These are phyloP conservation scores for Nadsonia commutata DNA, from an alignment of 1,139 yeast genomes.

Conservation along the genomic window DNA sequence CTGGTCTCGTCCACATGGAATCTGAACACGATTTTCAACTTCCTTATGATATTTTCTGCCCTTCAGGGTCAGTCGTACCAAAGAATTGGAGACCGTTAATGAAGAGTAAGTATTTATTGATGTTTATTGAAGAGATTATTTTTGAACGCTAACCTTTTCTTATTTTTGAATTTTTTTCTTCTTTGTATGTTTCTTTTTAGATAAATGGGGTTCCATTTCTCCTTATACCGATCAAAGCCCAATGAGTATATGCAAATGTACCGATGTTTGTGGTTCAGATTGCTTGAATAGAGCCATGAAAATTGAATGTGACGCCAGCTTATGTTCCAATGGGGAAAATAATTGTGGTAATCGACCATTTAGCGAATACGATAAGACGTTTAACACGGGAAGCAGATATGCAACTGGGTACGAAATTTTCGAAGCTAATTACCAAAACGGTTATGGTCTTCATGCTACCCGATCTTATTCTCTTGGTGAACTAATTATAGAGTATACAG, in stretches of 20 bases:
- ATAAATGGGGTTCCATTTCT: not conserved
- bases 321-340: slow-evolving; percentile 21
- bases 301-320: slow-evolving; percentile 23
- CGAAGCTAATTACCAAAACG: slow-evolving; percentile 21
- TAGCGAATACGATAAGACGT: slow-evolving; percentile 13
- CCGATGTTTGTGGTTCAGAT: slow-evolving; percentile 20
- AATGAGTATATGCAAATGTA: slow-evolving; percentile 20
- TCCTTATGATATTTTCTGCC: slow-evolving; percentile 25
- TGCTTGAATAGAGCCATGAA: slow-evolving; percentile 23
- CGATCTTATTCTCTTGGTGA: slow-evolving; percentile 23
- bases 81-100: slow-evolving; percentile 21
- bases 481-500: slow-evolving; percentile 31
- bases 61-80: slow-evolving; percentile 16
- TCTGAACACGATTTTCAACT: slow-evolving; percentile 16
- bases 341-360: slow-evolving; percentile 29
- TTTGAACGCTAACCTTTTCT: slow-evolving; percentile 11
- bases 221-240: slow-evolving; percentile 4
- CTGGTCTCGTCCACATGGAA: slow-evolving; percentile 10
- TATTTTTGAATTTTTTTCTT: slow-evolving; percentile 16
- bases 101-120: slow-evolving; percentile 11
- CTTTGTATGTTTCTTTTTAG: slow-evolving; percentile 5
- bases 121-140: not conserved
- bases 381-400: slow-evolving; percentile 14
- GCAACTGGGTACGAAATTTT: slow-evolving; percentile 24
- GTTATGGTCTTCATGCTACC: slow-evolving; percentile 25